Evolutionary conservation across 2,329 filamentous ascomycete genomes (phyloP), one percentile per base, ranked within the genome.

Genomic region (Colletotrichum incanum): DNA sequence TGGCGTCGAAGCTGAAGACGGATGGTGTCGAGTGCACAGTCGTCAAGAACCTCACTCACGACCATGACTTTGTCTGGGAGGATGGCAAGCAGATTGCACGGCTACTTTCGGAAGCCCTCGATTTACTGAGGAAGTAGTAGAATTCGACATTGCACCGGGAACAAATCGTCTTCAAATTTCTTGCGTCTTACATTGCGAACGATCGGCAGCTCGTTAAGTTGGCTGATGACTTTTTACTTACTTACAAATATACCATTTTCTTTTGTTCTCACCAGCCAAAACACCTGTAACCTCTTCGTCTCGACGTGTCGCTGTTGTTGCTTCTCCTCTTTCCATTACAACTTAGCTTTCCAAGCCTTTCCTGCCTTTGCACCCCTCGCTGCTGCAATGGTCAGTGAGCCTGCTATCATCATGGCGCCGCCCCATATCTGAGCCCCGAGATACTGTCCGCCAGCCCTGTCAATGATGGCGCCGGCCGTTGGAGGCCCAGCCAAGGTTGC

Each of bases 31-130:
- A 74, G 14, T 72, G 78, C 18, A 72, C 75, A 6, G 74, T 79
- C 43, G 62, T 80, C 43, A 83, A 79, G 73, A 85, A 89, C 75
- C 77, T 91, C 63, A 80, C 79, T 11, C 92, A 90, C 5, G 84
- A 84, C 47, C 93, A 94, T 80, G 88, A 93, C 80, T 86, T 88
- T 74, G 83, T 92, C 3, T 93, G 91, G 90, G 78, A 87, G 77
- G 85, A 89, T 70, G 92, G 92, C 20, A 78, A 79, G 43, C 87
- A 90, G 75, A 79, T 93, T 60, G 89, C 87, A 37, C 81, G 81
- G 63, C 80, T 88, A 23, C 78, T 88, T 52, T 76, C 76, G n/a
- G 75, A 80, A 63, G 77, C 79, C 23, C 56, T 73, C n/a, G 47
- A 39, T 11, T 43, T 60, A 43, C 49, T 73, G 41, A 65, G 49